phyloP scores from a whole-genome alignment of 208 protist genomes.

The Trypanosoma rangeli region DNA sequence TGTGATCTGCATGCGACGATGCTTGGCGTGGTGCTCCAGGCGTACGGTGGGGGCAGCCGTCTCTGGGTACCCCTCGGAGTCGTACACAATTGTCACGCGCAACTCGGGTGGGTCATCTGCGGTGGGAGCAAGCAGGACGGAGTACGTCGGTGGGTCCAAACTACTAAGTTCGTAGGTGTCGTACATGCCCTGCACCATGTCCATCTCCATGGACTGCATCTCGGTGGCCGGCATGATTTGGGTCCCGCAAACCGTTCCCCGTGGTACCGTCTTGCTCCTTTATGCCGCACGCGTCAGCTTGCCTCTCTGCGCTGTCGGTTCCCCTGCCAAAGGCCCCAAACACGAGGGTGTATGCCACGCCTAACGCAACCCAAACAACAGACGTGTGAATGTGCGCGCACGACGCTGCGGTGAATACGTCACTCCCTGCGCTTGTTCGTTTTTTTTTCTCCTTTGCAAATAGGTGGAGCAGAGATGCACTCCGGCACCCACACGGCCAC shows the following conservation, averaged over 20 bases:
- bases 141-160: slow-evolving; percentile 76
- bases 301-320: no score
- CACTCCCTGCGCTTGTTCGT: background rate
- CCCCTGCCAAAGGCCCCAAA: no score
- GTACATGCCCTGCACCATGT: slow-evolving; percentile 92
- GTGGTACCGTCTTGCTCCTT: background rate
- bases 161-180: slow-evolving; percentile 75
- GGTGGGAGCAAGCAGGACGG: slow-evolving; percentile 60
- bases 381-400: no score
- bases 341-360: no score
- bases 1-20: slow-evolving; percentile 60
- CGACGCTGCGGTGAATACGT: background rate
- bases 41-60: slow-evolving; percentile 44
- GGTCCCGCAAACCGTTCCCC: background rate
- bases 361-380: no score
- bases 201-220: slow-evolving; percentile 90
- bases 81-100: slow-evolving; percentile 73
- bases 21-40: slow-evolving; percentile 70
- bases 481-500: background rate
- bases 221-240: slow-evolving; percentile 69
- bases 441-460: background rate
- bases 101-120: slow-evolving; percentile 75
- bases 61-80: slow-evolving; percentile 73
- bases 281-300: no score
- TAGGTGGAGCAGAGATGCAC: background rate